Conservation (phyloP, 345 rosid species). For the Pugionium cornutum region DNA sequence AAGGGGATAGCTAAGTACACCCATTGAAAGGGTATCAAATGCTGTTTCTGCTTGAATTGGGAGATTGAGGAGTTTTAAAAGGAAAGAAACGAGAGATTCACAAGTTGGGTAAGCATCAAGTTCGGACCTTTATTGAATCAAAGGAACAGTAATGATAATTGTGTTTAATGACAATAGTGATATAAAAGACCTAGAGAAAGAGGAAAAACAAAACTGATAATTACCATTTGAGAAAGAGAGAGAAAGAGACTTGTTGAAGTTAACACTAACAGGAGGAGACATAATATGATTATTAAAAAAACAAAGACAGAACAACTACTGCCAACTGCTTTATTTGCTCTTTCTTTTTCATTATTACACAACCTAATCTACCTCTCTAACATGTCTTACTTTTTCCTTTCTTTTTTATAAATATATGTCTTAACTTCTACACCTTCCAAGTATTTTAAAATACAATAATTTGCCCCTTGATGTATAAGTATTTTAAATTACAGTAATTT, state of each 20-base stretch:
- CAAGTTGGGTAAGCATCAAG: conserved; percentile 64
- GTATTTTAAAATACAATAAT: conserved; percentile 14
- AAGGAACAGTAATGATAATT: conserved; percentile 33
- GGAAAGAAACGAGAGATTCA: conserved; percentile 31
- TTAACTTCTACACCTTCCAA: conserved; percentile 33
- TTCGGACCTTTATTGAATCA: conserved; percentile 58
- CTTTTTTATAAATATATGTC: conserved; percentile 25
- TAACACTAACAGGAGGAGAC: conserved; percentile 57
- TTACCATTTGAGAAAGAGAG: conserved; percentile 21
- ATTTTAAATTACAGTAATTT: too few relatives aligned
- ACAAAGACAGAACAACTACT: conserved; percentile 63
- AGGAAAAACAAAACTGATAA: conserved; percentile 17
- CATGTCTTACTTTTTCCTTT: conserved; percentile 12
- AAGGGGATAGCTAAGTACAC: conserved; percentile 45
- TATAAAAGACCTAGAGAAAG: conserved; percentile 37
- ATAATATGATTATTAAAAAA: conserved; percentile 48
- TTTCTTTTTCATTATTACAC: conserved; percentile 43
- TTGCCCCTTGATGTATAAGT: neutral
- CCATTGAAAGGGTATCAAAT: conserved; percentile 57
- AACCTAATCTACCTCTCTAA: conserved; percentile 40
- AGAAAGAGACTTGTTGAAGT: conserved; percentile 43
- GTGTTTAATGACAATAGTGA: conserved; percentile 34
- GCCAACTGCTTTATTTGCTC: conserved; percentile 62
- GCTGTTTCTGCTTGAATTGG: conserved; percentile 54
- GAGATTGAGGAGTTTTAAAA: conserved; percentile 17